Evolutionary conservation across 2,329 filamentous ascomycete genomes (phyloP).

Genomic region (Aureobasidium sp.): DNA sequence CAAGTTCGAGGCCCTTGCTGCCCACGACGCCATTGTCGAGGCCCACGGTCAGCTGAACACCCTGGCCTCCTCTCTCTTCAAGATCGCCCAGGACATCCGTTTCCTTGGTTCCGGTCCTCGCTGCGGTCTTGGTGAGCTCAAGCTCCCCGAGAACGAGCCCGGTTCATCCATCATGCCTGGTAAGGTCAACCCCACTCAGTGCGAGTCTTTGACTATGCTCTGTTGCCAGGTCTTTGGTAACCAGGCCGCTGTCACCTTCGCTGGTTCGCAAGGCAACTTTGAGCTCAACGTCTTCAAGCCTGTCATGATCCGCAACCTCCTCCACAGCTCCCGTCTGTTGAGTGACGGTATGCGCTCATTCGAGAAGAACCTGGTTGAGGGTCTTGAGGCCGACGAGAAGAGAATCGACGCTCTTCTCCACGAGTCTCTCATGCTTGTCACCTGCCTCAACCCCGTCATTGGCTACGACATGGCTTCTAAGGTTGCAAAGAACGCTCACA

Average conservation of each 20-base stretch:
- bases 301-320: conserved; percentile 85
- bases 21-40: conserved; percentile 93
- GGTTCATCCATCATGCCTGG: conserved; percentile 98
- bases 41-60: conserved; percentile 92
- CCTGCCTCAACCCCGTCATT: conserved; percentile 94
- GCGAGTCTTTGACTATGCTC: conserved; percentile 95
- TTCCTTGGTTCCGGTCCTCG: conserved; percentile 94
- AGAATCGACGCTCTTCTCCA: conserved; percentile 85
- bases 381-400: conserved; percentile 87
- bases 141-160: conserved; percentile 94
- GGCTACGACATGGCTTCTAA: conserved; percentile 96
- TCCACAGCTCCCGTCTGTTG: conserved; percentile 84
- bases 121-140: conserved; percentile 89
- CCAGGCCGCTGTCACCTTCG: conserved; percentile 85
- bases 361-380: conserved; percentile 83
- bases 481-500: conserved; percentile 97
- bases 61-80: conserved; percentile 82
- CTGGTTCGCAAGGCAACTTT: conserved; percentile 96
- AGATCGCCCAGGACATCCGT: conserved; percentile 96
- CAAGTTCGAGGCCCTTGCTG: conserved; percentile 96
- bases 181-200: conserved; percentile 99
- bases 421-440: conserved; percentile 96
- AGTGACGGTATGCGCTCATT: conserved; percentile 92
- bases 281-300: conserved; percentile 99
- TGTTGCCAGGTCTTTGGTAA: conserved; percentile 98